phyloP scores from a whole-genome alignment of 2,329 filamentous ascomycete genomes.

The Clarireedia monteithiana region DNA sequence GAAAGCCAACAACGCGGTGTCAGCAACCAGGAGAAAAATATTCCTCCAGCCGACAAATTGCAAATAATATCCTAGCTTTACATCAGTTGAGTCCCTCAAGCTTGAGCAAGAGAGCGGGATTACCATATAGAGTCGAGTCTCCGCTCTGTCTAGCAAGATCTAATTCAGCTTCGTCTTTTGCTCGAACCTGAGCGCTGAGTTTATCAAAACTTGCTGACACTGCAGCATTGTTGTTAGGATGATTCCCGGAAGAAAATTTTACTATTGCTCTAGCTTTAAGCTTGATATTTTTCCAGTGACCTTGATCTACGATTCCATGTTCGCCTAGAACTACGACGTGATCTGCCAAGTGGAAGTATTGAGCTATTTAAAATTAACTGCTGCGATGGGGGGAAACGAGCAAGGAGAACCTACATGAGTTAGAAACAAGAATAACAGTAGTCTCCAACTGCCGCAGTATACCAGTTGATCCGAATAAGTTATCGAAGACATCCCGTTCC shows the following conservation, averaged over 20 bases:
- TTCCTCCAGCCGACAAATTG: neutral
- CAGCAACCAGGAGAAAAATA: neutral
- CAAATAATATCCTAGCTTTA: slow-evolving; percentile 2
- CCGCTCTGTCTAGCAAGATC: slow-evolving; percentile 20
- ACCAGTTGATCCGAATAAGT: slow-evolving; percentile 35
- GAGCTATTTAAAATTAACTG: slow-evolving; percentile 21
- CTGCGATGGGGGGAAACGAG: neutral
- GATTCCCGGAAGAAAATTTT: neutral
- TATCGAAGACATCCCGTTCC: slow-evolving; percentile 34
- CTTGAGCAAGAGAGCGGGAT: neutral
- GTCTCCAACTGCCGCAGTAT: slow-evolving; percentile 32
- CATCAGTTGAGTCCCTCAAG: neutral
- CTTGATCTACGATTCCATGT: neutral
- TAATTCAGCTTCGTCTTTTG: slow-evolving; percentile 16
- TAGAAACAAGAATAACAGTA: slow-evolving; percentile 38
- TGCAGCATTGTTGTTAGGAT: neutral
- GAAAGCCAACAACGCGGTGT: neutral
- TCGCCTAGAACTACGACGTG: slow-evolving; percentile 31
- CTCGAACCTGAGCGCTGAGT: slow-evolving; percentile 11
- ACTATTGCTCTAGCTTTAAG: neutral
- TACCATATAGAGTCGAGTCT: slow-evolving; percentile 20
- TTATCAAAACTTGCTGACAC: slow-evolving; percentile 14
- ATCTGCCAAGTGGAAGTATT: slow-evolving; percentile 34
- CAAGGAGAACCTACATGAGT: slow-evolving; percentile 28
- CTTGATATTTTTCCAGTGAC: neutral